phyloP scores from a whole-genome alignment of 106 monocot species.

The Chionographis japonica region DNA sequence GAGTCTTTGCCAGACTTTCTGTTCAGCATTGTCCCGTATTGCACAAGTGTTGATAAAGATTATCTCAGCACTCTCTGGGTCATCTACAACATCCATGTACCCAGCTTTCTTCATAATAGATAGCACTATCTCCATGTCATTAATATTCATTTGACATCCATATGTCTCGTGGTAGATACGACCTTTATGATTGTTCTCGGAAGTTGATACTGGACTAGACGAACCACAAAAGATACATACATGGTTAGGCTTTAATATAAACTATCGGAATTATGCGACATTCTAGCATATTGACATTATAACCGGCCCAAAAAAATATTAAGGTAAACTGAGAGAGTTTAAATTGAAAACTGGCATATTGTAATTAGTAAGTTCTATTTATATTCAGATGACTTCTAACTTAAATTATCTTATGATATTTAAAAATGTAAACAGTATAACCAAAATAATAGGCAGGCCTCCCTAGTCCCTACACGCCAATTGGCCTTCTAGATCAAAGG shows the following conservation, averaged over 20 bases:
- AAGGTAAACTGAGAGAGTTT: neutral
- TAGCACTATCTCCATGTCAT: constrained; percentile 98
- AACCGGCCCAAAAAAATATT: neutral
- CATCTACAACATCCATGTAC: constrained; percentile 61
- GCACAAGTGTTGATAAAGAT: constrained; percentile 99
- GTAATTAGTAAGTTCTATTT: no score
- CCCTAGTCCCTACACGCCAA: no score
- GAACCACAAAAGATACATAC: constrained; percentile 2
- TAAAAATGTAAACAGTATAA: no score
- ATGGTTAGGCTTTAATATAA: neutral
- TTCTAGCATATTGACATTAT: no score
- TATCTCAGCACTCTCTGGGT: constrained; percentile 87
- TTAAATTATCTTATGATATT: no score
- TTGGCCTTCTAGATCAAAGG: no score
- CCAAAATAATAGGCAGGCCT: no score
- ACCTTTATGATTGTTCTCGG: constrained; percentile 40
- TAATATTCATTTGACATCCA: constrained; percentile 99
- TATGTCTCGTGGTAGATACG: constrained; percentile 98
- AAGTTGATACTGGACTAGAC: constrained; percentile 42
- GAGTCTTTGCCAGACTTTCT: constrained; percentile 97
- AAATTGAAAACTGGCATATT: neutral
- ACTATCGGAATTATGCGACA: no score
- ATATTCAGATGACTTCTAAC: neutral
- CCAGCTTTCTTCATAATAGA: constrained; percentile 93
- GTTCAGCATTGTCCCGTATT: constrained; percentile 95